Conservation (phyloP, 1,284 basidiomycete species). For the Sanghuangporus baumii region DNA sequence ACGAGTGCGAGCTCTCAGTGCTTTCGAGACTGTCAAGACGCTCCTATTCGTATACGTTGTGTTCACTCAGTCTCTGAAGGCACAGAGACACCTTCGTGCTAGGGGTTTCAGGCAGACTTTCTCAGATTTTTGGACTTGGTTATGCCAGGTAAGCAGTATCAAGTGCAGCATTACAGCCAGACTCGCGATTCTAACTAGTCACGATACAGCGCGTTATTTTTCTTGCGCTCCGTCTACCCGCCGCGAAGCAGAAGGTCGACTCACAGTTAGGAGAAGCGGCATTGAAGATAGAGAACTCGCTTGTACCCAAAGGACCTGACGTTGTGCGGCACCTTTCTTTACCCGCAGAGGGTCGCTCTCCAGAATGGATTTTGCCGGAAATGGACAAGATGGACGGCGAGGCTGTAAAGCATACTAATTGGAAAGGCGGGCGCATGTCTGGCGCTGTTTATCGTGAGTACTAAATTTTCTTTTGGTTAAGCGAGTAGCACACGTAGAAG, state of each 20-base stretch:
- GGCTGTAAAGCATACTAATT: slow-evolving; percentile 43
- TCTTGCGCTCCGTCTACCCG: slow-evolving; percentile 63
- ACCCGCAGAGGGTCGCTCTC: slow-evolving; percentile 60
- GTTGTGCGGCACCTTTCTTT: slow-evolving; percentile 62
- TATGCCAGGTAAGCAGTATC: slow-evolving; percentile 40
- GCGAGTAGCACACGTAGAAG: too few relatives aligned
- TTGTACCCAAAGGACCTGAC: slow-evolving; percentile 57
- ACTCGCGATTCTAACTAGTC: not conserved
- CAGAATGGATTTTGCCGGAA: slow-evolving; percentile 76
- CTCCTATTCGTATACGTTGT: slow-evolving; percentile 60
- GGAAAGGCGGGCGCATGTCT: slow-evolving; percentile 74
- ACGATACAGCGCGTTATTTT: slow-evolving; percentile 49
- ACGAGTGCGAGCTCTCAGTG: not conserved
- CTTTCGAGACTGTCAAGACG: slow-evolving; percentile 51
- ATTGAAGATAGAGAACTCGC: slow-evolving; percentile 58
- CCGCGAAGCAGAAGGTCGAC: slow-evolving; percentile 61
- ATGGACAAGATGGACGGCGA: slow-evolving; percentile 76
- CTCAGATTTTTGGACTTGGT: slow-evolving; percentile 53
- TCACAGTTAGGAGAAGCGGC: slow-evolving; percentile 66
- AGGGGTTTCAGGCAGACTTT: slow-evolving; percentile 52
- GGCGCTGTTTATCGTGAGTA: slow-evolving; percentile 84
- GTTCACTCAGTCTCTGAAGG: slow-evolving; percentile 42
- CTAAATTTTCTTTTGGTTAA: not conserved
- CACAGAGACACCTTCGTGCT: slow-evolving; percentile 69
- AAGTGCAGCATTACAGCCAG: not conserved